phyloP scores from a whole-genome alignment of 192 early-diverging fungal genomes.

The Coemansia nantahalensis region DNA sequence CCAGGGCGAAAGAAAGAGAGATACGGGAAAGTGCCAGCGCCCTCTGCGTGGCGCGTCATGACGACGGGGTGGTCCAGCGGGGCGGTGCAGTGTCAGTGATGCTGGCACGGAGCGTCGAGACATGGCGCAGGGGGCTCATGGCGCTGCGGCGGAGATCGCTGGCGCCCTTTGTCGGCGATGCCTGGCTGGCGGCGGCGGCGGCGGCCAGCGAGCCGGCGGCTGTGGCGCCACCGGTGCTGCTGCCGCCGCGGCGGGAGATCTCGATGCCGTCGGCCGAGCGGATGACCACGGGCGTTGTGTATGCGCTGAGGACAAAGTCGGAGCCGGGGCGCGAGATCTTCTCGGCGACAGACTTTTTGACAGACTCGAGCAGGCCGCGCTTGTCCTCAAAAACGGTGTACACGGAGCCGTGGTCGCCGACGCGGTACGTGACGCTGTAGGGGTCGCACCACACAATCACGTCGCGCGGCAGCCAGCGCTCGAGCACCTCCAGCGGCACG shows the following conservation, averaged over 20 bases:
- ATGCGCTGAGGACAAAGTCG: slow-evolving; percentile 51
- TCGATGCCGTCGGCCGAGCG: slow-evolving; percentile 51
- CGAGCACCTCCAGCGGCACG: slow-evolving; percentile 51
- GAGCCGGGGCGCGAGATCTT: slow-evolving; percentile 36
- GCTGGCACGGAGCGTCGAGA: slow-evolving; percentile 9
- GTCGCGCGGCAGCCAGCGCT: slow-evolving; percentile 62
- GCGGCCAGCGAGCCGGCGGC: background rate
- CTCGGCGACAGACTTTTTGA: slow-evolving; percentile 46
- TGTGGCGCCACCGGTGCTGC: slow-evolving; percentile 1
- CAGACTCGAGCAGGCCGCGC: slow-evolving; percentile 36
- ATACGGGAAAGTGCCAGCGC: no score
- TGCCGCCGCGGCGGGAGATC: slow-evolving; percentile 37
- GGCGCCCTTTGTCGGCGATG: slow-evolving; percentile 42
- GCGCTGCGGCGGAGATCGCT: slow-evolving; percentile 30
- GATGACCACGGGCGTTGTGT: slow-evolving; percentile 50
- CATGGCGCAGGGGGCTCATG: slow-evolving; percentile 40
- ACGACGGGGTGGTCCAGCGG: slow-evolving; percentile 7
- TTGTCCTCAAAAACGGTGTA: slow-evolving; percentile 66
- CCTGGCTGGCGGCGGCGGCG: slow-evolving; percentile 6
- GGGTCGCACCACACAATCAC: slow-evolving; percentile 74
- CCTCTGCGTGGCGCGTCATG: background rate
- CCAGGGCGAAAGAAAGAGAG: no score
- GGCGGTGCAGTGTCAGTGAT: slow-evolving; percentile 5
- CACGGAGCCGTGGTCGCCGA: slow-evolving; percentile 69
- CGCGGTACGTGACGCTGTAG: slow-evolving; percentile 65